These are phyloP conservation scores for Sungouiozyma ichnusensis DNA, from an alignment of 805 yeast genomes.

Conservation along the genomic window DNA sequence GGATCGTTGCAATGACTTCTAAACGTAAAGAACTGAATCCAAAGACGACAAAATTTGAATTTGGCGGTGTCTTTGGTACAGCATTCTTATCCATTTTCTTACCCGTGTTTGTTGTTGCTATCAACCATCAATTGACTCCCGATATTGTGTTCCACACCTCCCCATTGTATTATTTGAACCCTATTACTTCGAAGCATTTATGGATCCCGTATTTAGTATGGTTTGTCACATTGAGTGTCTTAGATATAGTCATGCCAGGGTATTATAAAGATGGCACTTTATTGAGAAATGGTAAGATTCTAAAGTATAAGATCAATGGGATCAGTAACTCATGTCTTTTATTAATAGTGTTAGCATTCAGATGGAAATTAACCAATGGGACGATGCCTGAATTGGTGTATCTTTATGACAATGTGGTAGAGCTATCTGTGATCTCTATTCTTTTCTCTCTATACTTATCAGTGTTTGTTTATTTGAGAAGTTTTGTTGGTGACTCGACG, in stretches of 20 bases:
- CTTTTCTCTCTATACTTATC: constrained; percentile 57
- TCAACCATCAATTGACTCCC: constrained; percentile 56
- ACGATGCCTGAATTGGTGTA: constrained; percentile 71
- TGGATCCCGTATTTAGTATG: constrained; percentile 63
- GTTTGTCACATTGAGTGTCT: constrained; percentile 53
- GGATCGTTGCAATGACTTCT: too few species aligned
- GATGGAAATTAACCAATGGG: constrained; percentile 44
- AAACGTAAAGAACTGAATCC: constrained; percentile 45
- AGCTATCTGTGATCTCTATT: constrained; percentile 52
- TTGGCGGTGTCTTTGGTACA: constrained; percentile 72
- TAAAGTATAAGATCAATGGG: constrained; percentile 79
- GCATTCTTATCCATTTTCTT: constrained; percentile 51
- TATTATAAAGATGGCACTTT: constrained; percentile 49
- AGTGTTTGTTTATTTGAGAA: constrained; percentile 49
- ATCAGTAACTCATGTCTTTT: constrained; percentile 38
- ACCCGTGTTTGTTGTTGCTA: constrained; percentile 49
- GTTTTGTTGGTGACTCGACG: constrained; percentile 52
- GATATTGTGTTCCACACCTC: constrained; percentile 6
- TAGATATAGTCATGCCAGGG: constrained; percentile 65
- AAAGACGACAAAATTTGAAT: constrained; percentile 57
- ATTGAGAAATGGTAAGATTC: constrained; percentile 64
- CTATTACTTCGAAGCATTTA: constrained; percentile 28
- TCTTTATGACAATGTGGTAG: constrained; percentile 56
- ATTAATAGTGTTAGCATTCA: constrained; percentile 34
- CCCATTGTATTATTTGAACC: constrained; percentile 33